Evolutionary conservation across 345 rosid genomes (phyloP), one percentile per base, ranked within the genome.

Genomic region (Salix brachista): DNA sequence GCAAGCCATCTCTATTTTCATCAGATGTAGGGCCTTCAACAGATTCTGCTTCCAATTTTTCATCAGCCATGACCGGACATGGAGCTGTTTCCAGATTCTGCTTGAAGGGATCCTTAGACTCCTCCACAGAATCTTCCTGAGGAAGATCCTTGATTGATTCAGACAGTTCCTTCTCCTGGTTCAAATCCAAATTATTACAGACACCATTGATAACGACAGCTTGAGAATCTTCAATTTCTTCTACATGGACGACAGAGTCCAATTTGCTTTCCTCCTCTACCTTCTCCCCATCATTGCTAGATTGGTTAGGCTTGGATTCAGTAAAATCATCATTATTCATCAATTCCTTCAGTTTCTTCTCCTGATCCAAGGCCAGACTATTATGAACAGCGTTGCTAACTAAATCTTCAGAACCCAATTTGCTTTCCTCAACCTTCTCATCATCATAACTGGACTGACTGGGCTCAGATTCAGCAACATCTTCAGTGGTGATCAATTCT

Each of bases 41-140:
- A 80, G 44, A 79, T 75, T 81, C 84, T 42, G 81, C 54, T 75
- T 74, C 86, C 77, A 75, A 46, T 41, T 67, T 70, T 48, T 60
- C 72, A 65, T 72, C 84, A 69, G 52, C 41, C 18, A 34, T 48
- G 19, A 64, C 12, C 1, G 61, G 50, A 26, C 56, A 28, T 12
- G 67, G 21, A 34, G 36, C 79, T 61, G 18, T 70, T 36, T 70
- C 69, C 18, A 42, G 14, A 23, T 58, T 70, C 70, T 72, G 73
- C 26, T 77, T 73, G 23, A 62, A 26, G 8, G 70, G 14, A 48
- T 58, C 67, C 36, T 7, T 25, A 19, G n/a, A 50, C 72, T 70
- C 78, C 69, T 37, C 72, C 2, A 58, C 50, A 25, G 67, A 30
- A 39, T 26, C 73, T 37, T 41, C 30, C 67, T 64, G 62, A 39